Evolutionary conservation across 768 basidiomycete species (phyloP).

Genomic region (Tephrocybe sp.): DNA sequence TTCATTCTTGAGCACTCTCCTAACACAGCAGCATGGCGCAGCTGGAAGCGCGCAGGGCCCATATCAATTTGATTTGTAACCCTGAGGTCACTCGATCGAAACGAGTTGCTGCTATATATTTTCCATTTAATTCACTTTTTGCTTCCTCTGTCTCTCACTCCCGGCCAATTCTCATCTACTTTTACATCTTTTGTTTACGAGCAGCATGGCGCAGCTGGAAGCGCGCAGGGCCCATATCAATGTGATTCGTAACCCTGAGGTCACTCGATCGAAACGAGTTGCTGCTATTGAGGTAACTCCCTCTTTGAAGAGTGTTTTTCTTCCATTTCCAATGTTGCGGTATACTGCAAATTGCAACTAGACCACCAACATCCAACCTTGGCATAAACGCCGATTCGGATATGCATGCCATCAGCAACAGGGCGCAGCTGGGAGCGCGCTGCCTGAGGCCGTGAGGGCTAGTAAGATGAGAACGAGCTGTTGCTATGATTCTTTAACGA

Average conservation of each 20-base stretch:
- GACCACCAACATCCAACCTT: no score
- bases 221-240: slow-evolving; percentile 20
- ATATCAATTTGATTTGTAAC: slow-evolving; percentile 3
- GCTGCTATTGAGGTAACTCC: no score
- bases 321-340: no score
- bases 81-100: slow-evolving; percentile 13
- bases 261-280: slow-evolving; percentile 16
- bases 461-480: no score
- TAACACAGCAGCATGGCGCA: slow-evolving; percentile 18
- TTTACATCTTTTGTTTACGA: background rate
- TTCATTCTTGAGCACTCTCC: background rate
- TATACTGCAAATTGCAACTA: no score
- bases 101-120: slow-evolving; percentile 8
- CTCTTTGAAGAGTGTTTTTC: no score
- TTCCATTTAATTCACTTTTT: background rate
- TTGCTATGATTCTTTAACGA: no score
- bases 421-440: no score
- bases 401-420: no score
- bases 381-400: no score
- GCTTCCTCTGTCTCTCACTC: background rate
- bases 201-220: slow-evolving; percentile 20
- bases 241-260: slow-evolving; percentile 8
- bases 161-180: background rate
- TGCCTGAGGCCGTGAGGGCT: no score
- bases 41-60: slow-evolving; percentile 17